These are phyloP conservation scores for Daldinia eschscholtzii DNA, from an alignment of 2,329 filamentous ascomycete genomes.

Conservation along the genomic window DNA sequence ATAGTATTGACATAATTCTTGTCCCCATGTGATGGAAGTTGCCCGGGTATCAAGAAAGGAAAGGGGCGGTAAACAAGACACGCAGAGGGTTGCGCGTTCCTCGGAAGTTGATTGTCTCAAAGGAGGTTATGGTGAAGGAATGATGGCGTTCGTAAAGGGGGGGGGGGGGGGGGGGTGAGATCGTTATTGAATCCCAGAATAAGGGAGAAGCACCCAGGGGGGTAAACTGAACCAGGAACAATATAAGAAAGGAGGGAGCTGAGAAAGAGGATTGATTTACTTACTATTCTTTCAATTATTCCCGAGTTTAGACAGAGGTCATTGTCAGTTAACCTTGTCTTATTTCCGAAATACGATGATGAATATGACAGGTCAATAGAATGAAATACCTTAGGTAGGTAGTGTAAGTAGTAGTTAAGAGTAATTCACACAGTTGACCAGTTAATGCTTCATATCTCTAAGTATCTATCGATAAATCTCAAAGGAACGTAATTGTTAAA, in stretches of 20 bases:
- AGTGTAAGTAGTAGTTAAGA: no score
- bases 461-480: background rate
- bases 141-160: constrained; percentile 44
- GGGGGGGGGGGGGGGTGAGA: constrained; percentile 9
- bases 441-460: no score
- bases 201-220: constrained; percentile 37
- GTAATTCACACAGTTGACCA: background rate
- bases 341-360: background rate
- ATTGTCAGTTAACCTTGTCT: background rate
- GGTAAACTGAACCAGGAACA: constrained; percentile 3
- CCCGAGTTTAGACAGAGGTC: background rate
- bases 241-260: background rate
- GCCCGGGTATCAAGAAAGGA: constrained; percentile 35
- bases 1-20: constrained; percentile 25
- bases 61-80: constrained; percentile 24
- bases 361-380: background rate
- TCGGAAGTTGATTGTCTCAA: constrained; percentile 19
- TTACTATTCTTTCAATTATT: constrained; percentile 3
- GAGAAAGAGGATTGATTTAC: background rate
- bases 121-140: constrained; percentile 39
- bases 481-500: constrained; percentile 6
- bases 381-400: background rate
- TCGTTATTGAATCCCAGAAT: constrained; percentile 35
- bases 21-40: constrained; percentile 35
- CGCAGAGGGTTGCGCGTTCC: constrained; percentile 43